Evolutionary conservation across 768 basidiomycete genomes (phyloP).

Genomic region (Nidularia pulvinata): DNA sequence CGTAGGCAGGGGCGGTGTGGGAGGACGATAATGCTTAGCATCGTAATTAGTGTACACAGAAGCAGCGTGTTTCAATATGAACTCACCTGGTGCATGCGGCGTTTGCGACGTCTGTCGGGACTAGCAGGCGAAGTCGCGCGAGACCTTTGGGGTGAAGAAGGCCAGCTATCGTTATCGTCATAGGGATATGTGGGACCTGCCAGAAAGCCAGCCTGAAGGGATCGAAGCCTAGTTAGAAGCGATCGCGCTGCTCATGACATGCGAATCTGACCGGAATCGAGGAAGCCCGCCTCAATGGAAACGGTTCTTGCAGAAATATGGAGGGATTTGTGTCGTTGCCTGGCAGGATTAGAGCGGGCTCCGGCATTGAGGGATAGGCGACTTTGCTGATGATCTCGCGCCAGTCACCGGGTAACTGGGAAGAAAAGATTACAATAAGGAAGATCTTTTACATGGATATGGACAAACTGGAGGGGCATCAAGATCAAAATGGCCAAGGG

Average conservation of each 20-base stretch:
- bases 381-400: conserved; percentile 22
- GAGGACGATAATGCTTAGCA: conserved; percentile 52
- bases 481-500: background rate
- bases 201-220: background rate
- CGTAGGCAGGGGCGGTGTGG: conserved; percentile 50
- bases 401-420: conserved; percentile 32
- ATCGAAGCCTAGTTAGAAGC: too few relatives aligned
- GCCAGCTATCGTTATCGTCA: background rate
- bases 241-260: too few relatives aligned
- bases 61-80: background rate
- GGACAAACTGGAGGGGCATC: conserved; percentile 9
- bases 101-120: conserved; percentile 10
- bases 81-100: conserved; percentile 17
- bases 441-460: background rate
- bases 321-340: background rate
- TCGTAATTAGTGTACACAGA: background rate
- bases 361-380: background rate
- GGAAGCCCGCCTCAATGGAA: background rate
- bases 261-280: background rate
- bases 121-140: background rate
- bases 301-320: background rate
- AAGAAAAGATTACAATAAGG: background rate
- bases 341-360: background rate
- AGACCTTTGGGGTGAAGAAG: background rate
- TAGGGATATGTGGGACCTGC: background rate